phyloP scores from a whole-genome alignment of 192 early-diverging fungal species.

The Backusella macrospora region DNA sequence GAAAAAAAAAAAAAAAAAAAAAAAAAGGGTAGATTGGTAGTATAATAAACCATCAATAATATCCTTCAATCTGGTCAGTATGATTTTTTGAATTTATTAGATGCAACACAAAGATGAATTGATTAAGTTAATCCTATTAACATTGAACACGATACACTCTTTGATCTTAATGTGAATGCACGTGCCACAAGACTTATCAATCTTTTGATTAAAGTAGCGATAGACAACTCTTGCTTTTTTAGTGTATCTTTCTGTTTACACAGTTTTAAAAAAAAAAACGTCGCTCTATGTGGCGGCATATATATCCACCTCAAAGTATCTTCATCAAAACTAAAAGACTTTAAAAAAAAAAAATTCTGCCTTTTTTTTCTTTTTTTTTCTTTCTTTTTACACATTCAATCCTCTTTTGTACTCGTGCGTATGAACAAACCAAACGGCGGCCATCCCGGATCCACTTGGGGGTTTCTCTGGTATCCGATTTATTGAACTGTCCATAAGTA shows the following conservation, averaged over 20 bases:
- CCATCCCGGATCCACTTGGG: background rate
- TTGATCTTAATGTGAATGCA: conserved; percentile 14
- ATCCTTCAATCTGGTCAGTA: too few species aligned
- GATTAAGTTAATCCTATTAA: conserved; percentile 13
- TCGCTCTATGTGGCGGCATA: background rate
- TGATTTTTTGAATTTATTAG: background rate
- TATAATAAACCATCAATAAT: too few species aligned
- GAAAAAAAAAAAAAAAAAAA: background rate
- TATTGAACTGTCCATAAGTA: background rate
- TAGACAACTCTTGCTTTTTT: background rate
- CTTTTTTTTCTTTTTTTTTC: background rate
- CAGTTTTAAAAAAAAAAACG: conserved; percentile 3
- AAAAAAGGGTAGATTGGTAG: too few species aligned
- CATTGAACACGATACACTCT: conserved; percentile 9
- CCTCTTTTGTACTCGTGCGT: background rate
- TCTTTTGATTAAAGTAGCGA: conserved; percentile 4
- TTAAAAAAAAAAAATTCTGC: background rate
- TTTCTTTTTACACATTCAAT: background rate
- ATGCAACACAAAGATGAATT: conserved; percentile 17
- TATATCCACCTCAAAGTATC: background rate
- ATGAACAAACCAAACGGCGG: background rate
- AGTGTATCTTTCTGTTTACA: background rate
- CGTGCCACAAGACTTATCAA: conserved; percentile 11
- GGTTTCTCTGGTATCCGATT: background rate
- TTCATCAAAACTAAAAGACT: background rate